Conservation (phyloP, 352 stramenopile species). For the Globisporangium uncinulatum region DNA sequence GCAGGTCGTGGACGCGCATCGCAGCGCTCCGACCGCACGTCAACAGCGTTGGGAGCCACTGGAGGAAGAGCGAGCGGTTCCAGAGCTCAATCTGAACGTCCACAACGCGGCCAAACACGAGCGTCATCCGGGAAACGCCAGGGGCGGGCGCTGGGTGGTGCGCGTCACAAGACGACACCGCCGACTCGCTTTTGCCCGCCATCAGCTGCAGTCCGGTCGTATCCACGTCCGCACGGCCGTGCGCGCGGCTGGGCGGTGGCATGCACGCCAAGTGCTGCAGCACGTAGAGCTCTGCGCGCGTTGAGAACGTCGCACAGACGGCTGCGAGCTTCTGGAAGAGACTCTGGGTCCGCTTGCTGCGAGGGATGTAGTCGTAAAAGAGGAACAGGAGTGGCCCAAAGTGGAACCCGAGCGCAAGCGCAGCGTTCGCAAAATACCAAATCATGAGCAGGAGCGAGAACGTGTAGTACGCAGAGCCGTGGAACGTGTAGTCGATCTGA, state of each 20-base stretch:
- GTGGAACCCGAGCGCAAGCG: slow-evolving; percentile 75
- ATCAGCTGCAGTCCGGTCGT: slow-evolving; percentile 10
- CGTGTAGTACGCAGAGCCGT: slow-evolving; percentile 61
- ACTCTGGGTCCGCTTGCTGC: slow-evolving; percentile 47
- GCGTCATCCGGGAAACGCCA: slow-evolving; percentile 37
- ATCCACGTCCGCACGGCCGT: slow-evolving; percentile 1
- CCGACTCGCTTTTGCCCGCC: slow-evolving; percentile 24
- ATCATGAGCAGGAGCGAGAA: slow-evolving; percentile 57
- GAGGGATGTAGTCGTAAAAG: slow-evolving; percentile 66
- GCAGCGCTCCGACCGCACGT: slow-evolving; percentile 4
- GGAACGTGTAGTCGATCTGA: slow-evolving; percentile 79
- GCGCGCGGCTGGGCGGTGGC: slow-evolving; percentile 17
- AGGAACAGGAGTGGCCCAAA: slow-evolving; percentile 72
- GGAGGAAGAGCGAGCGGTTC: slow-evolving; percentile 57
- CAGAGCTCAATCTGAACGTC: slow-evolving; percentile 57
- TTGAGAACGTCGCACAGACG: slow-evolving; percentile 32
- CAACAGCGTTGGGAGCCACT: slow-evolving; percentile 23
- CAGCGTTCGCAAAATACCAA: slow-evolving; percentile 59
- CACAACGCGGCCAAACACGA: slow-evolving; percentile 50
- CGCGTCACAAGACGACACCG: slow-evolving; percentile 4
- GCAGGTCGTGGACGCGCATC: slow-evolving; percentile 15
- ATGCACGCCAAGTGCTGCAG: slow-evolving; percentile 47
- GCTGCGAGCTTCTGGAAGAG: slow-evolving; percentile 33
- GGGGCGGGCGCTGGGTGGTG: slow-evolving; percentile 4
- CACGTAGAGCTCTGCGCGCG: slow-evolving; percentile 44